Evolutionary conservation across 768 basidiomycete species (phyloP).

Genomic region (Rhizopogon vesiculosus): DNA sequence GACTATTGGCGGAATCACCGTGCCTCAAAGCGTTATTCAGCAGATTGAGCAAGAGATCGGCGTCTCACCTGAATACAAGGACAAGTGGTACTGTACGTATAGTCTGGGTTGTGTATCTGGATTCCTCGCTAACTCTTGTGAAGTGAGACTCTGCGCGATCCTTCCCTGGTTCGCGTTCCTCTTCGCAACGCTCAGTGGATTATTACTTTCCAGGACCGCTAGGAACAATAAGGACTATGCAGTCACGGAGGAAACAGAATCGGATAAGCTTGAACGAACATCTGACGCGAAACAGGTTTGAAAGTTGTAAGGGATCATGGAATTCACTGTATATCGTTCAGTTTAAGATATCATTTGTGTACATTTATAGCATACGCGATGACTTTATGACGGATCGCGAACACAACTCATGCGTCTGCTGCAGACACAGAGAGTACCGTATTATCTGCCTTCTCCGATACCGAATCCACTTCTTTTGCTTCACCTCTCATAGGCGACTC

Average conservation of each 20-base stretch:
- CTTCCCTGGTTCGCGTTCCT: conserved; percentile 48
- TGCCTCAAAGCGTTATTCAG: conserved; percentile 33
- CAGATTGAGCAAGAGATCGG: conserved; percentile 31
- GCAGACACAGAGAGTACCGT: not conserved
- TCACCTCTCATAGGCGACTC: not conserved
- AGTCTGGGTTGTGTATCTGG: not conserved
- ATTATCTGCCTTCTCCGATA: not conserved
- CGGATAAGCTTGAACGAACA: not conserved
- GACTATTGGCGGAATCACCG: conserved; percentile 26
- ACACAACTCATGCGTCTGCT: not conserved
- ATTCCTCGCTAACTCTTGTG: conserved; percentile 2
- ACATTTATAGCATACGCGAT: not conserved
- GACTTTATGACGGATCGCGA: not conserved
- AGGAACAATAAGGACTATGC: conserved; percentile 1
- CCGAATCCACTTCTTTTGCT: not conserved
- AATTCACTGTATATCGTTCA: not conserved
- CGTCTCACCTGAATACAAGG: conserved; percentile 35
- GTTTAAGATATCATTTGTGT: not conserved
- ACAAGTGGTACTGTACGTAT: conserved; percentile 41
- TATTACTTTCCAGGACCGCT: conserved; percentile 27
- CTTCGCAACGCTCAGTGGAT: conserved; percentile 31
- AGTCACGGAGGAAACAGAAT: not conserved
- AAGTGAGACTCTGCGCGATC: conserved; percentile 44
- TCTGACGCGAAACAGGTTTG: not conserved
- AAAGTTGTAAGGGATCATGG: not conserved